Evolutionary conservation across 768 basidiomycete species (phyloP).

Genomic region (Hemileccinum impolitum): DNA sequence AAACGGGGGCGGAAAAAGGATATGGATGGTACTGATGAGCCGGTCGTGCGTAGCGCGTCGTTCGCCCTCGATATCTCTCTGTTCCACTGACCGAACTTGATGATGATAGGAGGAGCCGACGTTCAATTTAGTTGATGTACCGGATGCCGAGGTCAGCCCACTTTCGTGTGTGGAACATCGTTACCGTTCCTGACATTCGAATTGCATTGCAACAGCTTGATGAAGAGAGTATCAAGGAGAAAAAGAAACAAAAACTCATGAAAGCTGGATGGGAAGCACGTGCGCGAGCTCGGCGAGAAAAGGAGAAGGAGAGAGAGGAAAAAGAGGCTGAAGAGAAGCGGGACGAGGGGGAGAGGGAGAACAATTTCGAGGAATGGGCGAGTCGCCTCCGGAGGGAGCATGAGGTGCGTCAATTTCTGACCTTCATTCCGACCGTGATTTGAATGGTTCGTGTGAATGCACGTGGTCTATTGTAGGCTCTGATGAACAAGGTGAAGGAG

Average conservation of each 20-base stretch:
- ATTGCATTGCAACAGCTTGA: conserved; percentile 52
- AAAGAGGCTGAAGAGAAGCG: conserved; percentile 53
- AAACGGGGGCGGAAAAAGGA: conserved; percentile 83
- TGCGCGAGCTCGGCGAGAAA: conserved; percentile 77
- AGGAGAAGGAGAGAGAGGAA: conserved; percentile 79
- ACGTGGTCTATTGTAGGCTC: conserved; percentile 39
- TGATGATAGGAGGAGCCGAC: conserved; percentile 66
- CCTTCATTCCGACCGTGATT: not conserved
- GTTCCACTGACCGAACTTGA: not conserved
- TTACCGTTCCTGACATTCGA: not conserved
- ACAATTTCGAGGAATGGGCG: conserved; percentile 74
- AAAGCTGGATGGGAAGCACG: conserved; percentile 95
- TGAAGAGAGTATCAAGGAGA: conserved; percentile 91
- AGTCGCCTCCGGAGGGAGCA: conserved; percentile 72
- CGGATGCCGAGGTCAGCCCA: conserved; percentile 72
- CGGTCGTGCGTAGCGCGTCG: conserved; percentile 35
- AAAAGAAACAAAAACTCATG: conserved; percentile 86
- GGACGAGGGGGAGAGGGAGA: conserved; percentile 71
- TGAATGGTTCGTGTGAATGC: not conserved
- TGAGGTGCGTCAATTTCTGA: conserved; percentile 47
- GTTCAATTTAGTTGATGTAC: conserved; percentile 89
- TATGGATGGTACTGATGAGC: conserved; percentile 64
- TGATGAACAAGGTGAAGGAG: conserved; percentile 85
- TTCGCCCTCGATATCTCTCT: not conserved
- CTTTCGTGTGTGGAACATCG: too few relatives aligned